phyloP scores from a whole-genome alignment of 352 stramenopile species.

The Blastocystis sp. region DNA sequence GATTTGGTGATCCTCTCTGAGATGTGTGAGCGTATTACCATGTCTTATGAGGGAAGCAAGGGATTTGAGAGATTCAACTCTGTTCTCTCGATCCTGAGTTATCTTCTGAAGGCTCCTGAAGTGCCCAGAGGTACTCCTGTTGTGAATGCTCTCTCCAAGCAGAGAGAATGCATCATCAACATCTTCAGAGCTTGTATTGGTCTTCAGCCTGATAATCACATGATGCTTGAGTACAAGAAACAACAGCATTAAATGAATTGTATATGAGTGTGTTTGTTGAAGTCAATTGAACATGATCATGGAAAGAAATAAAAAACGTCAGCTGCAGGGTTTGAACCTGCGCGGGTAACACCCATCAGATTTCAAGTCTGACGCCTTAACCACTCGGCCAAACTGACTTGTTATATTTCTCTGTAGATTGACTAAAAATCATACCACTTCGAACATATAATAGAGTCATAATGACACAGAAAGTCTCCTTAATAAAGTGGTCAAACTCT shows the following conservation, averaged over 20 bases:
- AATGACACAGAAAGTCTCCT: neutral
- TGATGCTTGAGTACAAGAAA: slow-evolving; percentile 89
- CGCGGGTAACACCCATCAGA: slow-evolving; percentile 45
- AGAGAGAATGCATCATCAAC: slow-evolving; percentile 94
- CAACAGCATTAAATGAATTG: neutral
- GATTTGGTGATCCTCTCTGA: slow-evolving; percentile 94
- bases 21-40: slow-evolving; percentile 86
- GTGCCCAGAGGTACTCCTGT: slow-evolving; percentile 93
- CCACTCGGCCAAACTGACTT: slow-evolving; percentile 57
- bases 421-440: neutral
- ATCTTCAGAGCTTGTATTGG: slow-evolving; percentile 92
- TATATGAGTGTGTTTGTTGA: neutral
- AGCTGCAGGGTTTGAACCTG: slow-evolving; percentile 55
- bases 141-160: slow-evolving; percentile 93
- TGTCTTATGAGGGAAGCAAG: slow-evolving; percentile 77
- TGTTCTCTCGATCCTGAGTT: slow-evolving; percentile 90
- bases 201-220: slow-evolving; percentile 91
- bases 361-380: slow-evolving; percentile 61
- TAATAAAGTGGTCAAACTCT: slow-evolving; percentile 43
- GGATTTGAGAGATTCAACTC: slow-evolving; percentile 90
- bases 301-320: slow-evolving; percentile 35
- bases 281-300: neutral
- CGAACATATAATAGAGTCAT: neutral
- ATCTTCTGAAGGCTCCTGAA: slow-evolving; percentile 96
- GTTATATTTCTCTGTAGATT: neutral